Base-by-base conservation (phyloP, 2,329 filamentous ascomycete genomes). In the Orbilia blumenaviensis region DNA sequence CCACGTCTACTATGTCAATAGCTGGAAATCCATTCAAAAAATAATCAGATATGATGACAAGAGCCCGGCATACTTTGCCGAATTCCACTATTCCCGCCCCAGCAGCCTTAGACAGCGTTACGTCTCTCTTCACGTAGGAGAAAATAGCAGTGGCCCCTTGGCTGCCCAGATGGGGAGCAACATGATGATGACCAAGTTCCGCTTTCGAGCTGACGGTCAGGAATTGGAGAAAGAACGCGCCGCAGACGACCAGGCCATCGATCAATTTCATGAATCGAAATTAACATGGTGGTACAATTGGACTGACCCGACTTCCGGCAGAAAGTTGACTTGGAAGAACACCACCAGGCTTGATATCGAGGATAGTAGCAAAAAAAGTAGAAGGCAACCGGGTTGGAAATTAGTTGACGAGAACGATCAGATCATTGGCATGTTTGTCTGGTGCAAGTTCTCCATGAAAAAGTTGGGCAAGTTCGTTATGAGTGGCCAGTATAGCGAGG, bases 101-200 rank as follows among this genome's bases (percentile, higher is more conserved):
- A 68, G 56, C 16, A 64, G 29, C 18, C n/a, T 68, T n/a, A 64
- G 62, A 12, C 62, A 74, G 36, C 69, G 69, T 14, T 74, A 66
- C 21, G 64, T 68, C n/a, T 56, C 63, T n/a, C 63, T 68, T 18
- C 56, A 62, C 9, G 18, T 21, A 1, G 64, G 64, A 10, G 71
- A 74, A 16, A 42, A 54, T 16, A 62, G 52, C 7, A 32, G 23
- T 12, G 63, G 54, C 8, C 29, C 54, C 1, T 46, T 68, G 6
- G 56, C 64, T 12, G 46, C 52, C 10, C 54, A 68, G 38, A 56
- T 75, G 46, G 64, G 71, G 0, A 58, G 56, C 58, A 75, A 75
- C 56, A 46, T 41, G n/a, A 52, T 58, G 56, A 75, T 75, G 71
- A 68, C 71, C 2, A 75, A 75, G 44, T 75, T 75, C 41, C 71